phyloP scores from a whole-genome alignment of 148 eudicot species.

The Vaccinium corymbosum region DNA sequence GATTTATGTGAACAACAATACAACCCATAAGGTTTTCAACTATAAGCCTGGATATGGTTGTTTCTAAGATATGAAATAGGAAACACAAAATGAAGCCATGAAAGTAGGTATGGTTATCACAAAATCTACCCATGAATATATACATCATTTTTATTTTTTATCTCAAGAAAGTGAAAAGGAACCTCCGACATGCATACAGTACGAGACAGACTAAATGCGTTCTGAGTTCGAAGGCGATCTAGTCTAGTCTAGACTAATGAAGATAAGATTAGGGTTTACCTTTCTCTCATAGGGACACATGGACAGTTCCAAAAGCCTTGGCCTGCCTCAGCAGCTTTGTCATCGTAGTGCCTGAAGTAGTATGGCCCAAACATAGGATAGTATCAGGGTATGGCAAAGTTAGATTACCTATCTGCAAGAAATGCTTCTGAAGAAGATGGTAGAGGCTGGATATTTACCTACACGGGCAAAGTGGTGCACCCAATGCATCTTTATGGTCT shows the following conservation, averaged over 20 bases:
- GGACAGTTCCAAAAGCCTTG: constrained; percentile 99
- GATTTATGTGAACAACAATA: neutral
- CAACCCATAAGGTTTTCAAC: neutral
- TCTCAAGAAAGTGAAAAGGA: neutral
- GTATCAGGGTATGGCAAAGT: neutral
- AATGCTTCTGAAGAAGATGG: constrained; percentile 5
- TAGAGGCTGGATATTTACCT: constrained; percentile 40
- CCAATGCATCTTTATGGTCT: constrained; percentile 89
- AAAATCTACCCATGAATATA: neutral
- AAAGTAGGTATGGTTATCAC: neutral
- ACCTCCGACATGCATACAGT: neutral
- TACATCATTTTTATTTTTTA: neutral
- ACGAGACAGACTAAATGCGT: neutral
- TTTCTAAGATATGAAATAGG: neutral
- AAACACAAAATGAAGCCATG: neutral
- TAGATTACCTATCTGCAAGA: neutral
- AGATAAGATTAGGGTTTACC: constrained; percentile 36
- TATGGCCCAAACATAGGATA: neutral
- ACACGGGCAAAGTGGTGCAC: constrained; percentile 98
- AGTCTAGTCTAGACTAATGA: constrained; percentile 5
- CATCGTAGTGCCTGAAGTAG: constrained; percentile 81
- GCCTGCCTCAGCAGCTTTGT: constrained; percentile 82
- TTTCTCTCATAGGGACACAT: constrained; percentile 98
- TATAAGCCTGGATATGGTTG: neutral
- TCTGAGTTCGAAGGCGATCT: neutral